Evolutionary conservation across 371 early-diverging fungal genomes (phyloP).

Genomic region (Zancudomyces culisetae): DNA sequence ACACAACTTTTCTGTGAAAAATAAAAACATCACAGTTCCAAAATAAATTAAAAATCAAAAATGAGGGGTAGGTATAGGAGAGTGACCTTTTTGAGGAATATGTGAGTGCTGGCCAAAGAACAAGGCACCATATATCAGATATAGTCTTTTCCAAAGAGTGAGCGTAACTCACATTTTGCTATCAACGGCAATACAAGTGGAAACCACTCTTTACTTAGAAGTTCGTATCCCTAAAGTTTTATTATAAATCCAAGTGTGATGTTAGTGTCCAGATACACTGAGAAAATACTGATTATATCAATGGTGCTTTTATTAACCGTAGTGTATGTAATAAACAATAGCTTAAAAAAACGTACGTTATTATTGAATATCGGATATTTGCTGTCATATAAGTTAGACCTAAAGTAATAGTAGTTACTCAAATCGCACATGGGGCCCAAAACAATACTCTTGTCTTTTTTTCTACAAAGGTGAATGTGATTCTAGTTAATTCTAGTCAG

Average conservation of each 20-base stretch:
- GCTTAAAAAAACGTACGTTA: no score
- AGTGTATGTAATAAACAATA: no score
- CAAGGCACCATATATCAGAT: no score
- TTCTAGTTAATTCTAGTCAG: no score
- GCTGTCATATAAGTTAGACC: neutral
- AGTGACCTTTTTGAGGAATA: no score
- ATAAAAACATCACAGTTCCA: no score
- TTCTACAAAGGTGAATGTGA: no score
- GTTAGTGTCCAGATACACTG: neutral
- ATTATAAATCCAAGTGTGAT: neutral
- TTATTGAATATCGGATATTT: neutral
- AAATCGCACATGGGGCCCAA: neutral
- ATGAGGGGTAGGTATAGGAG: no score
- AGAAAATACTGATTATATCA: neutral
- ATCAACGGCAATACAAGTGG: neutral
- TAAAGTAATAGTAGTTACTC: neutral
- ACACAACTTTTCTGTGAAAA: no score
- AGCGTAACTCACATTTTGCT: neutral
- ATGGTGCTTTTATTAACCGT: neutral
- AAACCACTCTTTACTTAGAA: neutral
- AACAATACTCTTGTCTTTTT: neutral
- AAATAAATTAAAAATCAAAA: no score
- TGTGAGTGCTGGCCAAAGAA: no score
- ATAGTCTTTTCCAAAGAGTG: neutral
- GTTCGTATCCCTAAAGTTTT: neutral